Evolutionary conservation across 1,284 basidiomycete species (phyloP), one percentile per base, ranked within the genome.

Genomic region (Rhodotorula sp.): DNA sequence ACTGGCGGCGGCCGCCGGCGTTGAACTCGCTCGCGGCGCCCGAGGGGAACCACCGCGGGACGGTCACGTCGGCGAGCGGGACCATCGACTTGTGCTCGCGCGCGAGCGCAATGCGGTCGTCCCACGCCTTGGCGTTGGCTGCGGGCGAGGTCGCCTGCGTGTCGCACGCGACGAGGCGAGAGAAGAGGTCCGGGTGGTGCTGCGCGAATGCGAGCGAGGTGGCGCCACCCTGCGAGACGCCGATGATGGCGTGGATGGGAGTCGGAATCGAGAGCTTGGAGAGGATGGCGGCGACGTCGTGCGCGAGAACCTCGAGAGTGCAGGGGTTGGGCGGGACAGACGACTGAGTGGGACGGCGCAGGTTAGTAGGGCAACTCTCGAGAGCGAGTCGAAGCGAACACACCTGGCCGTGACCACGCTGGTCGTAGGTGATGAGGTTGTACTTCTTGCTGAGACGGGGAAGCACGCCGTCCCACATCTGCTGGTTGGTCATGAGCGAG

Each of bases 141-240:
- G 78, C 80, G 16, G 83, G 83, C 17, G 76, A 72, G 71, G 79
- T 78, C 67, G 83, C 79, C 70, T 84, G 83, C 3, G 83, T 83
- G 71, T 83, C 83, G 76, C 82, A 83, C 2, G 80, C 80, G 44
- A 84, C 71, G 60, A 83, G 67, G 61, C 78, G 75, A 44, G 78
- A 68, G 64, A 80, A 78, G 21, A 79, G 73, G 14, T 77, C 67
- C 1, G 81, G 72, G 71, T 83, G 81, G 41, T 77, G 70, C n/a
- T 81, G 77, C 10, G 80, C 81, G 67, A 83, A 81, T 13, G 80
- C 76, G 27, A 84, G 77, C 2, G 82, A 77, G 5, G 83, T 84
- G 12, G 83, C 83, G n/a, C 83, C 83, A 41, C 83, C 83, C 73
- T 83, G 83, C 14, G 82, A 82, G 25, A 84, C 81, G 16, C 83